Evolutionary conservation across 768 basidiomycete species (phyloP).

Genomic region (Pleurotus citrinopileatus): DNA sequence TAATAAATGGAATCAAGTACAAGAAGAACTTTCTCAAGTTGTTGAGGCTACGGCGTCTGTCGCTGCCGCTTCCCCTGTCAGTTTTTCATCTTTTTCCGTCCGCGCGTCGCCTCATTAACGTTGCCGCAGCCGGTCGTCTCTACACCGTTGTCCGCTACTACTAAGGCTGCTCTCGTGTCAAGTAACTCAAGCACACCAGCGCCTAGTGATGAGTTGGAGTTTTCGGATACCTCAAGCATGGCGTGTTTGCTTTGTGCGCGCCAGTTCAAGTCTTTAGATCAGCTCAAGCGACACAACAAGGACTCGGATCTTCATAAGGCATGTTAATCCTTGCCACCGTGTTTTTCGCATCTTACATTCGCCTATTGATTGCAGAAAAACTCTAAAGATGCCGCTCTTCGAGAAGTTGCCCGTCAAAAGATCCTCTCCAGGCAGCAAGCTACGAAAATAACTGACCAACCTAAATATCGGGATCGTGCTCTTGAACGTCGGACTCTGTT

Average conservation of each 20-base stretch:
- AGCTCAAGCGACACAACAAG: slow-evolving; percentile 85
- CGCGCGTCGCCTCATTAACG: slow-evolving; percentile 12
- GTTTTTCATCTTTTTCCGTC: slow-evolving; percentile 21
- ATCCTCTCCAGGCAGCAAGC: slow-evolving; percentile 38
- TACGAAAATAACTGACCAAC: slow-evolving; percentile 38
- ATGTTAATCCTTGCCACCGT: slow-evolving; percentile 43
- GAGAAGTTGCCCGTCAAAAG: slow-evolving; percentile 75
- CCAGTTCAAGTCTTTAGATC: slow-evolving; percentile 86
- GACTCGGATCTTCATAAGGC: slow-evolving; percentile 97
- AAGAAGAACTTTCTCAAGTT: slow-evolving; percentile 73
- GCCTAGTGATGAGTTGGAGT: slow-evolving; percentile 72
- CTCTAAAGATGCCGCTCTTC: slow-evolving; percentile 65
- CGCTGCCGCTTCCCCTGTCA: slow-evolving; percentile 29
- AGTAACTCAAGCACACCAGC: slow-evolving; percentile 30
- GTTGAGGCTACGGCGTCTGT: slow-evolving; percentile 21
- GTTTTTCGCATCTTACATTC: slow-evolving; percentile 16
- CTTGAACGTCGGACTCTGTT: slow-evolving; percentile 87
- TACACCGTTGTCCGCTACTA: neutral
- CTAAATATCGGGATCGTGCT: slow-evolving; percentile 95
- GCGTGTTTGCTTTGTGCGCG: slow-evolving; percentile 91
- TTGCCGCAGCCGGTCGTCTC: neutral
- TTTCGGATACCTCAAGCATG: slow-evolving; percentile 68
- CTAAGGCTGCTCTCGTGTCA: neutral
- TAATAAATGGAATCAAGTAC: slow-evolving; percentile 95
- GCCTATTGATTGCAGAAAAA: slow-evolving; percentile 68